Base-by-base conservation (phyloP, 2,329 filamentous ascomycete genomes). In the Colletotrichum siamense region DNA sequence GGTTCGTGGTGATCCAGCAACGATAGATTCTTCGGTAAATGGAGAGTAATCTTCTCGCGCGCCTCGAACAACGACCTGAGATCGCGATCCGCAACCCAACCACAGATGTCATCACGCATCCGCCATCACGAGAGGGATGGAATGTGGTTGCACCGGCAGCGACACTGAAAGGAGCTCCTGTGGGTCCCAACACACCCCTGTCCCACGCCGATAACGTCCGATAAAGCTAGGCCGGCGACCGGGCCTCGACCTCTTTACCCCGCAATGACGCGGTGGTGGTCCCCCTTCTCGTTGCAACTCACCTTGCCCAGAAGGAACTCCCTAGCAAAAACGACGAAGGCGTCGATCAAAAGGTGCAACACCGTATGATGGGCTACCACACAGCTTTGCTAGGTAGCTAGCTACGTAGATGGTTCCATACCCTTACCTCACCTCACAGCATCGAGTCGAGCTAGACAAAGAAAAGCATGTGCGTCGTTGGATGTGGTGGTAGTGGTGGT, bases 251-350 rank as follows among this genome's bases (percentile, higher is more conserved):
- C 73, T 18, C 16, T 28, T 34, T 69, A 76, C 74, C 74, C 74
- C 74, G 74, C 74, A 76, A 76, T 76, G 74, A 74, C 70, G 49
- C 24, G 72, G 49, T 72, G 62, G 69, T 72, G 22, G 16, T 15
- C 26, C 26, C 26, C 26, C 12, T 59, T 5, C 6, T 57, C 44
- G n/a, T 13, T 52, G 44, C 44, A 52, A 52, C 44, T 52, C n/a
- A 52, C 44, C 44, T 52, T 52, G 44, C 44, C 44, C 44, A 52
- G 44, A 52, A 22, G 10, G 4, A n/a, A 49, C 9, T 52, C 1
- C 44, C 10, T 22, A 22, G 0, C 44, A 49, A 49, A 13, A 49
- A 7, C 44, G 6, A 49, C n/a, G 44, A 49, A 22, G n/a, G 44
- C 44, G 44, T 13, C 44, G 39, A 49, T 49, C 39, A 44, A n/a